phyloP scores from a whole-genome alignment of 371 early-diverging fungal species.

The Mucor piriformis region DNA sequence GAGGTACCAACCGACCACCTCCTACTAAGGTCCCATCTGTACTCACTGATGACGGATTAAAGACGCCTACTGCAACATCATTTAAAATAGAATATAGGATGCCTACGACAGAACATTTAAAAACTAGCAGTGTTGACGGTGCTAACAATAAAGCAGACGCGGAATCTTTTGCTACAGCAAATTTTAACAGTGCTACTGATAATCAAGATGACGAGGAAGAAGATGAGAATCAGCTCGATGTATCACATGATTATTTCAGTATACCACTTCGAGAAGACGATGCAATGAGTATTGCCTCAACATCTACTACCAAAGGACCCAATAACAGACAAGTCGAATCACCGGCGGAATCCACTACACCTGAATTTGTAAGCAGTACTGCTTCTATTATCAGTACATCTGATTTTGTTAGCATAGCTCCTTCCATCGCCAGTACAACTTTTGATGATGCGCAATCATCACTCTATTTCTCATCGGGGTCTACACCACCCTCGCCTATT shows the following conservation, averaged over 20 bases:
- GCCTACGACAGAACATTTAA: too few relatives aligned
- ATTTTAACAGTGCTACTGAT: conserved; percentile 51
- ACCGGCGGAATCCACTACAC: neutral
- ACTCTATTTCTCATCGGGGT: conserved; percentile 13
- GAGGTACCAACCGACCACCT: neutral
- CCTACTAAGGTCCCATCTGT: neutral
- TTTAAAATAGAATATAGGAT: neutral
- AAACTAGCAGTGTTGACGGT: conserved; percentile 22
- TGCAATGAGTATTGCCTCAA: conserved; percentile 11
- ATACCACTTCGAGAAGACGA: neutral
- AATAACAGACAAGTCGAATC: neutral
- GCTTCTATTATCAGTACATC: neutral
- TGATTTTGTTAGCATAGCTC: neutral
- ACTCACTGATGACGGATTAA: neutral
- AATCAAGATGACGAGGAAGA: conserved; percentile 57
- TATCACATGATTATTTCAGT: conserved; percentile 1
- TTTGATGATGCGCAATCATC: conserved; percentile 24
- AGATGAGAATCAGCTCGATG: conserved; percentile 13
- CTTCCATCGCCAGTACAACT: conserved; percentile 8
- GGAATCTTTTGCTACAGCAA: conserved; percentile 71
- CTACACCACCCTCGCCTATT: conserved; percentile 7
- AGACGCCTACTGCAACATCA: neutral
- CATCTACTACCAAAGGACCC: conserved; percentile 12
- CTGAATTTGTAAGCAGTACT: neutral
- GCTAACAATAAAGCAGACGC: conserved; percentile 76